phyloP scores from a whole-genome alignment of 768 basidiomycete genomes.

The Phlegmacium glaucopus region DNA sequence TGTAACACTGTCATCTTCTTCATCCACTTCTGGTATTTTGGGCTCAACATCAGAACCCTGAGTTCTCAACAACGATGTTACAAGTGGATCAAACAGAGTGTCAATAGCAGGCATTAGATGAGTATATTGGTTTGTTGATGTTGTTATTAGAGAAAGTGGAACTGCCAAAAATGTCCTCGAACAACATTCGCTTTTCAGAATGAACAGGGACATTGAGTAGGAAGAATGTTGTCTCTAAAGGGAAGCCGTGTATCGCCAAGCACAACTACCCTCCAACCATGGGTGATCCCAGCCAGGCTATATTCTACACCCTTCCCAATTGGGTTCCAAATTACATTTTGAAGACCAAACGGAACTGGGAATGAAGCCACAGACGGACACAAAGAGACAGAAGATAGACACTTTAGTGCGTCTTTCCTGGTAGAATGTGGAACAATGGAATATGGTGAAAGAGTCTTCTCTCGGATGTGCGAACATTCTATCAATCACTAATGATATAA shows the following conservation, averaged over 20 bases:
- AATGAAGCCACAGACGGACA: slow-evolving; percentile 39
- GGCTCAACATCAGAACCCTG: slow-evolving; percentile 12
- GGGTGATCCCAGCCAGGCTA: slow-evolving; percentile 68
- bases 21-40: slow-evolving; percentile 7
- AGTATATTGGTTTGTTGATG: slow-evolving; percentile 65
- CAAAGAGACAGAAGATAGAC: slow-evolving; percentile 47
- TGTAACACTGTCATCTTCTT: slow-evolving; percentile 36
- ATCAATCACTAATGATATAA: slow-evolving; percentile 32
- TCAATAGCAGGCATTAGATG: slow-evolving; percentile 73
- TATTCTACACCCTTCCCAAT: slow-evolving; percentile 34
- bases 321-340: slow-evolving; percentile 39
- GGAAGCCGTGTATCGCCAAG: slow-evolving; percentile 57
- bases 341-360: slow-evolving; percentile 61
- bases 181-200: slow-evolving; percentile 53
- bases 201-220: slow-evolving; percentile 14
- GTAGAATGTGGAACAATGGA: slow-evolving; percentile 34
- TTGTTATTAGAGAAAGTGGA: slow-evolving; percentile 50
- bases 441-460: slow-evolving; percentile 57
- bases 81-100: slow-evolving; percentile 60
- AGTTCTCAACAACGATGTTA: slow-evolving; percentile 32
- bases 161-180: slow-evolving; percentile 89
- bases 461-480: slow-evolving; percentile 51
- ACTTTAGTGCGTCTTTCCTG: slow-evolving; percentile 36
- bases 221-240: slow-evolving; percentile 35
- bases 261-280: slow-evolving; percentile 59